Conservation (phyloP, 2,329 filamentous ascomycete species). For the Trichoderma aggressivum region DNA sequence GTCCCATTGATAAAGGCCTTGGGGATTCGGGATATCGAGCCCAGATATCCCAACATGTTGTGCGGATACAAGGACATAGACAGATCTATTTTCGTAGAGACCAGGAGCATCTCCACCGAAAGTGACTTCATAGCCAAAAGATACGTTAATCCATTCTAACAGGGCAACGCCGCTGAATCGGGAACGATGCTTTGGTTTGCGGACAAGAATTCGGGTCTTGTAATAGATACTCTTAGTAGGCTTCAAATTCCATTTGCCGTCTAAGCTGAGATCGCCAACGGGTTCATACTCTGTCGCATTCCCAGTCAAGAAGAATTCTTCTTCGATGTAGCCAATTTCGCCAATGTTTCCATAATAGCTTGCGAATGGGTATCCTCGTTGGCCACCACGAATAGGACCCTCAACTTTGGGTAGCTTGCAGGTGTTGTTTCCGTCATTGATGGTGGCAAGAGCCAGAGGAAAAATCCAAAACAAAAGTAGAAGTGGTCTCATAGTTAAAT, state of each 20-base stretch:
- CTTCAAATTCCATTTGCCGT: background rate
- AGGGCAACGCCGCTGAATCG: background rate
- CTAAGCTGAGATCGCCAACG: background rate
- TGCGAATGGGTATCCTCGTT: background rate
- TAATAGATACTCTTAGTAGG: background rate
- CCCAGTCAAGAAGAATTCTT: background rate
- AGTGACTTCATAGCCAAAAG: background rate
- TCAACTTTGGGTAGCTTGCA: background rate
- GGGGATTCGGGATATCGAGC: background rate
- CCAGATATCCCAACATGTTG: background rate
- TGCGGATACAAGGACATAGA: background rate
- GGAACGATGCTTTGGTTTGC: background rate
- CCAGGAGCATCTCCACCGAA: background rate
- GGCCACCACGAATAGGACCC: background rate
- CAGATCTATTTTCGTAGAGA: background rate
- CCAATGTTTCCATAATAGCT: background rate
- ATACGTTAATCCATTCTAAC: background rate
- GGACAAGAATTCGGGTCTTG: background rate
- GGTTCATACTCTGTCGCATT: background rate
- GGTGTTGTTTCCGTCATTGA: background rate
- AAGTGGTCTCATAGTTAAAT: background rate
- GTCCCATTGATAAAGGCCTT: background rate
- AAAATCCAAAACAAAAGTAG: background rate
- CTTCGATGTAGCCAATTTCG: background rate
- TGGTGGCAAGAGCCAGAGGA: background rate